Percentiles rank a stretch among this genome's conserved stretches.
Conservation (phyloP, 83 land plant genomes). For the Picea abies region DNA sequence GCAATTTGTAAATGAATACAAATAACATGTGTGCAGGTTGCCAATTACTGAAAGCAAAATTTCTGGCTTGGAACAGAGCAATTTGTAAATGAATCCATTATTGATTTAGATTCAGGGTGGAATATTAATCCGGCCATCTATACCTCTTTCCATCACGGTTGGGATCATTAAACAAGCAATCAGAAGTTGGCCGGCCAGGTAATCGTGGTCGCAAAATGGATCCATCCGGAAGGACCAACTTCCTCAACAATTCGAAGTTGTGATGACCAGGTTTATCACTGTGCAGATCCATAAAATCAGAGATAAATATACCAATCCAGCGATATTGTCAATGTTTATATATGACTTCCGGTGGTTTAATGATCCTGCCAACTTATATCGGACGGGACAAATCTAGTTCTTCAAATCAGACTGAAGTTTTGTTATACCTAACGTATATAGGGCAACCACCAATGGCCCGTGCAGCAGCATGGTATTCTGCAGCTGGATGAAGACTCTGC, state of each 20-base stretch:
- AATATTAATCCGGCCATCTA: background rate
- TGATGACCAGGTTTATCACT: conserved; percentile 51
- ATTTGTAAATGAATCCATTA: no score
- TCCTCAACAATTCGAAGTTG: conserved; percentile 35
- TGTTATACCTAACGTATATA: conserved; percentile 43
- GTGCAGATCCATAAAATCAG: background rate
- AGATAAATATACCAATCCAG: no score
- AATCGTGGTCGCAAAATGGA: conserved; percentile 32
- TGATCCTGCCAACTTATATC: no score
- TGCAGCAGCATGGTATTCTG: conserved; percentile 50
- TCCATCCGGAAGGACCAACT: conserved; percentile 47
- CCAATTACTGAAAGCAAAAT: background rate
- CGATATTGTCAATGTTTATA: no score
- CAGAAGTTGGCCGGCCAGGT: conserved; percentile 44
- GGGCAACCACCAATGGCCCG: conserved; percentile 50
- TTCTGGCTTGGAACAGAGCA: background rate
- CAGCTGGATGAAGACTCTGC: conserved; percentile 34
- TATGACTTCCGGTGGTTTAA: no score
- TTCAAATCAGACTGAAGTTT: background rate
- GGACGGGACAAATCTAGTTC: background rate
- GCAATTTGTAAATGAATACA: background rate
- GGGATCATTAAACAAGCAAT: conserved; percentile 41
- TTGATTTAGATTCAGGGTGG: background rate
- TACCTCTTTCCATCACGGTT: conserved; percentile 35
- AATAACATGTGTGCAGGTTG: background rate